Evolutionary conservation across 768 basidiomycete genomes (phyloP).

Genomic region (Boletus bicolor): DNA sequence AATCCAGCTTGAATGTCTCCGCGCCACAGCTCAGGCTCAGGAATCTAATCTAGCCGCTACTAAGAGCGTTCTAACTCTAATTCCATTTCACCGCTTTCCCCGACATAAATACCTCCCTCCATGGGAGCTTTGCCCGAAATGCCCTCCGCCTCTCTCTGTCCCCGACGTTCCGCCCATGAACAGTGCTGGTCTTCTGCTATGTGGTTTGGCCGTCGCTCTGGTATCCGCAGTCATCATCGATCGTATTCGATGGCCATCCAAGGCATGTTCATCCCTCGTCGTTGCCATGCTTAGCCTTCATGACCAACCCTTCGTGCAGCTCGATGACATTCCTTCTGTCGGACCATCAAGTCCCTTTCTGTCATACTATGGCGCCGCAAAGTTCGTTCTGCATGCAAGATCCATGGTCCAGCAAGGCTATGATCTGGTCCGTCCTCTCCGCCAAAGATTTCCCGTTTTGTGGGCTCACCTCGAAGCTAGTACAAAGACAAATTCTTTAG

Average conservation of each 20-base stretch:
- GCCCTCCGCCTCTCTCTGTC: slow-evolving; percentile 21
- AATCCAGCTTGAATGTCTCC: slow-evolving; percentile 8
- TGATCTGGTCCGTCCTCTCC: slow-evolving; percentile 25
- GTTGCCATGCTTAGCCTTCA: neutral
- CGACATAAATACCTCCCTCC: slow-evolving; percentile 33
- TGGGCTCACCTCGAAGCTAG: slow-evolving; percentile 22
- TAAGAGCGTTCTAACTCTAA: slow-evolving; percentile 29
- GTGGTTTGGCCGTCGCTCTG: slow-evolving; percentile 18
- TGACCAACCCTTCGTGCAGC: slow-evolving; percentile 17
- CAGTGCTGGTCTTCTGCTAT: slow-evolving; percentile 21
- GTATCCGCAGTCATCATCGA: slow-evolving; percentile 13
- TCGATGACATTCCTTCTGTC: slow-evolving; percentile 33
- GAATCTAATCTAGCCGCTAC: slow-evolving; percentile 30
- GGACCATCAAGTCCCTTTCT: slow-evolving; percentile 34
- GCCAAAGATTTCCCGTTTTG: neutral
- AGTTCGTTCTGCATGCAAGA: slow-evolving; percentile 31
- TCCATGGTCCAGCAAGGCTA: slow-evolving; percentile 38
- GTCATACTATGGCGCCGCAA: slow-evolving; percentile 32
- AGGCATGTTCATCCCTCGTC: slow-evolving; percentile 15
- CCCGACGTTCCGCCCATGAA: slow-evolving; percentile 27
- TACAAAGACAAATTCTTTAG: slow-evolving; percentile 40
- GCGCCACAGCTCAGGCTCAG: slow-evolving; percentile 23
- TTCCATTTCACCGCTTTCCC: slow-evolving; percentile 23
- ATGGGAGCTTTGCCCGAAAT: slow-evolving; percentile 26
- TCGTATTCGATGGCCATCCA: slow-evolving; percentile 24